Percentiles rank a stretch among this genome's conserved stretches.
phyloP scores from a whole-genome alignment of 768 basidiomycete species.

The Suillus decipiens region DNA sequence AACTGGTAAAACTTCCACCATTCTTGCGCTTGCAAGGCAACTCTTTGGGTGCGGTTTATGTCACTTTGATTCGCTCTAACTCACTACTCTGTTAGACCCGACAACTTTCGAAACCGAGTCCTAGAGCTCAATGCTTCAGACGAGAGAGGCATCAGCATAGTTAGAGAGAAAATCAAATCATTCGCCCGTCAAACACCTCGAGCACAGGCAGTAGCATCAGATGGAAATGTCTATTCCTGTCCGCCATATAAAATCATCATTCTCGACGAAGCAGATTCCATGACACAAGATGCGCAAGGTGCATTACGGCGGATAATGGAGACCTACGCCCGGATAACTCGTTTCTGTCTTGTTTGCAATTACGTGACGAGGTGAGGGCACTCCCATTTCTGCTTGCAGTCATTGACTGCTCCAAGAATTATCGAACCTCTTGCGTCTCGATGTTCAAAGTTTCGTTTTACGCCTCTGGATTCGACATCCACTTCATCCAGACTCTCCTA shows the following conservation, averaged over 20 bases:
- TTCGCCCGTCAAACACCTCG: slow-evolving; percentile 93
- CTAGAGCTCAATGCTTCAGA: slow-evolving; percentile 98
- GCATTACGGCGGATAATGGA: slow-evolving; percentile 99
- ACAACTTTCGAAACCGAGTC: slow-evolving; percentile 90
- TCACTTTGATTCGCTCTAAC: background rate
- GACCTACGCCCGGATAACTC: slow-evolving; percentile 93
- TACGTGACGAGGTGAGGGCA: slow-evolving; percentile 90
- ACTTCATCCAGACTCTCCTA: slow-evolving; percentile 73
- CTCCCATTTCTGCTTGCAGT: slow-evolving; percentile 4
- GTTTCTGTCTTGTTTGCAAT: slow-evolving; percentile 98
- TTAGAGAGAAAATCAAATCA: slow-evolving; percentile 97
- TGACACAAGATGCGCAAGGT: slow-evolving; percentile 99
- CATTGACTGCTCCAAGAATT: slow-evolving; percentile 56
- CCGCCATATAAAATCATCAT: slow-evolving; percentile 99
- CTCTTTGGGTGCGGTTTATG: slow-evolving; percentile 79
- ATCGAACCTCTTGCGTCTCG: slow-evolving; percentile 99
- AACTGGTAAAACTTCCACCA: slow-evolving; percentile 98
- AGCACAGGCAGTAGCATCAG: slow-evolving; percentile 70
- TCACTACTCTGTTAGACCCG: slow-evolving; percentile 60
- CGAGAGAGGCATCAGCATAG: slow-evolving; percentile 95
- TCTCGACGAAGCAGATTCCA: slow-evolving; percentile 97
- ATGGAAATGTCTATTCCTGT: slow-evolving; percentile 86
- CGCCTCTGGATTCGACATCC: slow-evolving; percentile 80
- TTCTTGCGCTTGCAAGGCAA: slow-evolving; percentile 90
- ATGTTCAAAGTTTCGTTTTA: slow-evolving; percentile 98